phyloP scores from a whole-genome alignment of 2,329 filamentous ascomycete species.

The Talaromyces sp. region DNA sequence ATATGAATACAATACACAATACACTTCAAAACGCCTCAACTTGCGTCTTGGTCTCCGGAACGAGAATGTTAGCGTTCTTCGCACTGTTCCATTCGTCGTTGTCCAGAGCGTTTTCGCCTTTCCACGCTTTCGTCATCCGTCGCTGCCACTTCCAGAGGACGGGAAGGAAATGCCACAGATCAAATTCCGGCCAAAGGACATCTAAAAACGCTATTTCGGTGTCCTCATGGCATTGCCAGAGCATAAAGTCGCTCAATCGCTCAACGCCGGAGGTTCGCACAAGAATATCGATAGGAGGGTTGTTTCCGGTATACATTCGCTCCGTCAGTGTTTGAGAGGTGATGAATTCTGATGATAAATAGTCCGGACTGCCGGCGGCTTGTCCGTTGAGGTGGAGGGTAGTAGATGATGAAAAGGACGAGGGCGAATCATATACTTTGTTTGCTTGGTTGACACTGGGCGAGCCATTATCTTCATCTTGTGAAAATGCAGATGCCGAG shows the following conservation, averaged over 20 bases:
- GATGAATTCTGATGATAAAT: conserved; percentile 81
- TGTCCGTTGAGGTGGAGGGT: conserved; percentile 43
- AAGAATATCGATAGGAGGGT: conserved; percentile 85
- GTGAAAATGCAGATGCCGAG: conserved; percentile 39
- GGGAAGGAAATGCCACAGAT: conserved; percentile 87
- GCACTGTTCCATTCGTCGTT: conserved; percentile 25
- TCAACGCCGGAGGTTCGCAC: conserved; percentile 91
- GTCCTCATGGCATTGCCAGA: conserved; percentile 94
- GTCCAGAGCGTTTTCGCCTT: conserved; percentile 59
- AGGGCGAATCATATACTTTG: conserved; percentile 32
- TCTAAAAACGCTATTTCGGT: conserved; percentile 91
- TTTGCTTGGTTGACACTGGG: conserved; percentile 22
- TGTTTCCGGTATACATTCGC: conserved; percentile 82
- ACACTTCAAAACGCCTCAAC: conserved; percentile 8
- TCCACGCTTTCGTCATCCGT: conserved; percentile 60
- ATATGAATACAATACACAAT: not conserved
- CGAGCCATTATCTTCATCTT: conserved; percentile 39
- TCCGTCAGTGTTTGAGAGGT: conserved; percentile 75
- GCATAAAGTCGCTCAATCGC: conserved; percentile 93
- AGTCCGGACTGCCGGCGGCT: conserved; percentile 35
- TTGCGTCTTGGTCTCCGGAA: not conserved
- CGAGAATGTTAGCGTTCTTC: conserved; percentile 19
- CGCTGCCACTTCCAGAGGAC: conserved; percentile 88
- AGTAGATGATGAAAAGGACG: conserved; percentile 46
- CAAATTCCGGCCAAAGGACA: conserved; percentile 93